These are phyloP conservation scores for Papiliotrema fonsecae DNA, from an alignment of 1,284 basidiomycete species.

Conservation along the genomic window DNA sequence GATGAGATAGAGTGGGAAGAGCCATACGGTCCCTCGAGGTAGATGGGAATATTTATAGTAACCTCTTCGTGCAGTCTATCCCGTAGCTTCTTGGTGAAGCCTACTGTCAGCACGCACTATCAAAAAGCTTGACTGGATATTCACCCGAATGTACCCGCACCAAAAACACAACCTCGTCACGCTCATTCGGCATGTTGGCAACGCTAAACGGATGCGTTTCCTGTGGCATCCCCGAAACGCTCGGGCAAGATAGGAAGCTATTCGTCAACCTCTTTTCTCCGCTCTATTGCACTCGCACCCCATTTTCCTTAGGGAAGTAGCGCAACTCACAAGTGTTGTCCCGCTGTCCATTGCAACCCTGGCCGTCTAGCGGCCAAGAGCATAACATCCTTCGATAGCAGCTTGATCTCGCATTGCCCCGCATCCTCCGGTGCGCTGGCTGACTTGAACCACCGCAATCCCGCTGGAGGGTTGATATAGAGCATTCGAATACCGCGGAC, in stretches of 20 bases:
- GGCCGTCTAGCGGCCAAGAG: constrained; percentile 52
- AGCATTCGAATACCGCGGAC: constrained; percentile 54
- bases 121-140: constrained; percentile 1
- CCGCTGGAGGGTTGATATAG: constrained; percentile 50
- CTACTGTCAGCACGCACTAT: constrained; percentile 6
- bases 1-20: constrained; percentile 18
- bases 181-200: constrained; percentile 29
- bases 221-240: constrained; percentile 27
- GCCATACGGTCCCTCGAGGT: constrained; percentile 46
- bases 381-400: constrained; percentile 54
- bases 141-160: constrained; percentile 39
- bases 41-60: constrained; percentile 19
- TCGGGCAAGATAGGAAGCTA: constrained; percentile 39
- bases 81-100: constrained; percentile 30
- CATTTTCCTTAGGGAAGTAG: background rate
- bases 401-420: constrained; percentile 44
- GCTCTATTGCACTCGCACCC: background rate
- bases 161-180: constrained; percentile 31
- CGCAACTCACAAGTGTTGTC: constrained; percentile 52
- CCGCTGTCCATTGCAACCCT: constrained; percentile 54
- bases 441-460: constrained; percentile 1
- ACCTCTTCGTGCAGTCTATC: constrained; percentile 15
- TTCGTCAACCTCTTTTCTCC: background rate
- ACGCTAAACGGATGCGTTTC: constrained; percentile 47
- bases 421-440: background rate